Evolutionary conservation across 1,139 yeast species (phyloP).

Genomic region (Blastobotrys proliferans): DNA sequence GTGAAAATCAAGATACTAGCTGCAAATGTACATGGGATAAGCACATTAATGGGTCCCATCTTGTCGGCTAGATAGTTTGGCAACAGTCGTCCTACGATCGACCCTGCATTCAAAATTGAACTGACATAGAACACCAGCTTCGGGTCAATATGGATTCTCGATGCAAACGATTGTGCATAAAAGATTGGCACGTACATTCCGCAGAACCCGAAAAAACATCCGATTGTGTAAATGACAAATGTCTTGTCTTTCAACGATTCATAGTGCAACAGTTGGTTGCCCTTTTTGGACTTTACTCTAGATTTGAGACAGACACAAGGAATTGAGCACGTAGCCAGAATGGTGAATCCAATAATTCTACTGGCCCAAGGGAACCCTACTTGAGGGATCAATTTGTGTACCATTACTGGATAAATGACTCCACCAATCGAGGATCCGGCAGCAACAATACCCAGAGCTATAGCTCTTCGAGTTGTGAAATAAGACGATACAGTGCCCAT

Average conservation of each 20-base stretch:
- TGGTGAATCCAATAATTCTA: slow-evolving; percentile 44
- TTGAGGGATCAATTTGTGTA: slow-evolving; percentile 34
- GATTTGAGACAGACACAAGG: slow-evolving; percentile 33
- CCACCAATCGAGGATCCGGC: slow-evolving; percentile 67
- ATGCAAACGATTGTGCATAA: slow-evolving; percentile 38
- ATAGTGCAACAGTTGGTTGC: slow-evolving; percentile 19
- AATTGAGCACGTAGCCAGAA: slow-evolving; percentile 39
- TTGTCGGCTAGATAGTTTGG: slow-evolving; percentile 11
- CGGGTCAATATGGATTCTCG: slow-evolving; percentile 36
- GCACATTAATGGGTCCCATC: slow-evolving; percentile 12
- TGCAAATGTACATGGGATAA: slow-evolving; percentile 5
- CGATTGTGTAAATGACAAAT: slow-evolving; percentile 22
- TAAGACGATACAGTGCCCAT: slow-evolving; percentile 39
- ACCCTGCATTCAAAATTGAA: slow-evolving; percentile 46
- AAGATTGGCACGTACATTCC: slow-evolving; percentile 40
- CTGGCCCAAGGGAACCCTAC: slow-evolving; percentile 54
- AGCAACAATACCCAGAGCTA: slow-evolving; percentile 55
- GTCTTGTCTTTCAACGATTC: slow-evolving; percentile 20
- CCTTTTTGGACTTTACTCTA: slow-evolving; percentile 22
- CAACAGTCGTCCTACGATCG: slow-evolving; percentile 45
- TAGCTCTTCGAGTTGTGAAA: slow-evolving; percentile 50
- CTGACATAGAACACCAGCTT: slow-evolving; percentile 32
- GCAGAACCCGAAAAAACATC: slow-evolving; percentile 31
- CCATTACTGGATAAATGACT: slow-evolving; percentile 47
- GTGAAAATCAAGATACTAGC: slow-evolving; percentile 16